Evolutionary conservation across 306 rosid genomes (phyloP).

Genomic region (Rubus idaeus): DNA sequence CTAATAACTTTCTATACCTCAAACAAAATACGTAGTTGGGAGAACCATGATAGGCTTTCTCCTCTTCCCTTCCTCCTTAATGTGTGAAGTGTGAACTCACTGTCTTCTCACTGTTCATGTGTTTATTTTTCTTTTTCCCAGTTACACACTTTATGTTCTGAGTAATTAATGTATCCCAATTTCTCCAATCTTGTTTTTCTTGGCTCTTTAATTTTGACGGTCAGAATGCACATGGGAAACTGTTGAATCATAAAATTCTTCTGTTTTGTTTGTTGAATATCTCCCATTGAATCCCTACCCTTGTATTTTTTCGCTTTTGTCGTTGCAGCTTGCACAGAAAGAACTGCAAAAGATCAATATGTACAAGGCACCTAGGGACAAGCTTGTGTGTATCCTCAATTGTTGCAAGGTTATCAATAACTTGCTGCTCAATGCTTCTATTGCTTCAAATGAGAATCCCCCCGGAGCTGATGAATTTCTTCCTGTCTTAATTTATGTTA

Average conservation of each 20-base stretch:
- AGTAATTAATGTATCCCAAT: neutral
- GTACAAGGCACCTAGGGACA: slow-evolving; percentile 98
- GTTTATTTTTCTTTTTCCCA: too few relatives aligned
- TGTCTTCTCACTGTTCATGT: neutral
- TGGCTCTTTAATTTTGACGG: neutral
- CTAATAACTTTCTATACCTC: neutral
- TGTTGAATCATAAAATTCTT: neutral
- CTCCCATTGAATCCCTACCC: slow-evolving; percentile 24
- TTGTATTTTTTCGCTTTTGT: slow-evolving; percentile 23
- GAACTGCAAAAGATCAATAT: slow-evolving; percentile 94
- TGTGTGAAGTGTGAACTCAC: neutral
- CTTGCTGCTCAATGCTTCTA: slow-evolving; percentile 81
- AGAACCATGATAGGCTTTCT: neutral
- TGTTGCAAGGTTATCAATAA: slow-evolving; percentile 95
- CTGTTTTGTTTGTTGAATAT: neutral
- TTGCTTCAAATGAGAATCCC: slow-evolving; percentile 75
- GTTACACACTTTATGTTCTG: too few relatives aligned
- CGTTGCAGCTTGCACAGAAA: slow-evolving; percentile 92
- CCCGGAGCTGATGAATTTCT: slow-evolving; percentile 99
- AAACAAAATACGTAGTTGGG: neutral
- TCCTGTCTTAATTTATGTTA: slow-evolving; percentile 94
- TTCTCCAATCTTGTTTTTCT: neutral
- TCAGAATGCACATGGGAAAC: neutral
- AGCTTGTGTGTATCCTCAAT: slow-evolving; percentile 85
- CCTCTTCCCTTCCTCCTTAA: neutral